Evolutionary conservation across 1,284 basidiomycete genomes (phyloP).

Genomic region (Trametes versicolor): DNA sequence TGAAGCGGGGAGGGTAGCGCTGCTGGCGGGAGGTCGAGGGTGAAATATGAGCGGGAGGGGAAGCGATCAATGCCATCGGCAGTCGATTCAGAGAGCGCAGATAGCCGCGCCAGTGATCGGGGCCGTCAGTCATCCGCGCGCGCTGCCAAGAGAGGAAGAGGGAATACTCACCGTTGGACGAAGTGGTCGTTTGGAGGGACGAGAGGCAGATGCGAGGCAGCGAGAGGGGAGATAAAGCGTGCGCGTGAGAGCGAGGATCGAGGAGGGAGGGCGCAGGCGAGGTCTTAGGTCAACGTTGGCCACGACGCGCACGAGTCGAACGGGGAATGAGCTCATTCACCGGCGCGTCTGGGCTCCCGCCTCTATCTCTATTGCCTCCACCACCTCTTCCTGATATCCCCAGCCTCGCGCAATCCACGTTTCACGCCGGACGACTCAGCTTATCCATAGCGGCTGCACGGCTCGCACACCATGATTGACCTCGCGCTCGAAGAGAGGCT

Average conservation of each 20-base stretch:
- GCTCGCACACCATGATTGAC: conserved; percentile 23
- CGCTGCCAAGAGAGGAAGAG: background rate
- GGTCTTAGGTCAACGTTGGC: conserved; percentile 17
- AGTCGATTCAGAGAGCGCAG: conserved; percentile 6
- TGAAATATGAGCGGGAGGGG: conserved; percentile 9
- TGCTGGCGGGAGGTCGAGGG: conserved; percentile 25
- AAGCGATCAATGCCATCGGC: conserved; percentile 26
- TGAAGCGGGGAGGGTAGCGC: conserved; percentile 25
- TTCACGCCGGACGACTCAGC: background rate
- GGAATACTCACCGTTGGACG: conserved; percentile 22
- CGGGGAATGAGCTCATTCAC: background rate
- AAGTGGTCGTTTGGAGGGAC: conserved; percentile 27
- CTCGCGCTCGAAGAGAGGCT: conserved; percentile 63
- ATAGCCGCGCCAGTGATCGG: conserved; percentile 12
- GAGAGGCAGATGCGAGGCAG: conserved; percentile 6
- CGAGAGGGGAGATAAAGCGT: conserved; percentile 23
- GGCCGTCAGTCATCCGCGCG: conserved; percentile 8
- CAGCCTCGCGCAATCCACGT: conserved; percentile 23
- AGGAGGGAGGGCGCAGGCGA: conserved; percentile 20
- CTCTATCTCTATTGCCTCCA: conserved; percentile 18
- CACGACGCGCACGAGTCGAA: background rate
- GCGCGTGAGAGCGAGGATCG: conserved; percentile 28
- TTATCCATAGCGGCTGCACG: background rate
- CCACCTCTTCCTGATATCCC: conserved; percentile 11
- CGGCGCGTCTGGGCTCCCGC: background rate